Percentiles rank a stretch among this genome's conserved stretches.
phyloP scores from a whole-genome alignment of 2,329 filamentous ascomycete species.

The Beauveria australis region DNA sequence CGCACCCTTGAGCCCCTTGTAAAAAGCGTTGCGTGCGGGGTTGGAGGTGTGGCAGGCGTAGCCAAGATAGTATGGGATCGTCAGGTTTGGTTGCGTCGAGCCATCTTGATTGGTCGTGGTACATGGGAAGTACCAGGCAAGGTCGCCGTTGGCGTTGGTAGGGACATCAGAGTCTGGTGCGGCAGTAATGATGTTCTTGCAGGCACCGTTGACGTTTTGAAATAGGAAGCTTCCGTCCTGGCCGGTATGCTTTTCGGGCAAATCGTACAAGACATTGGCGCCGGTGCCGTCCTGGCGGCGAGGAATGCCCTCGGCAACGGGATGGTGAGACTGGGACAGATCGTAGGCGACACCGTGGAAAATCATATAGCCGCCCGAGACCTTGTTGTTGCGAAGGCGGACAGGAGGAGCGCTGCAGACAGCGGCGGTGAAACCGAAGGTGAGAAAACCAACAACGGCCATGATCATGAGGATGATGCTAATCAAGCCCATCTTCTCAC shows the following conservation, averaged over 20 bases:
- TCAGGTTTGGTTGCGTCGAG: conserved; percentile 66
- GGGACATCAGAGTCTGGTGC: conserved; percentile 69
- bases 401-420: conserved; percentile 70
- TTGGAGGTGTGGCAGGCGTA: conserved; percentile 81
- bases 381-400: conserved; percentile 74
- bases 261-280: conserved; percentile 78
- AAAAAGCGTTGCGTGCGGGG: conserved; percentile 64
- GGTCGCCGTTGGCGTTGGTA: conserved; percentile 59
- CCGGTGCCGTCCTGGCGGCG: conserved; percentile 36
- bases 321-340: conserved; percentile 67
- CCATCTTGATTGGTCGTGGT: conserved; percentile 88
- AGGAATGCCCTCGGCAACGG: conserved; percentile 70
- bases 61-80: conserved; percentile 68
- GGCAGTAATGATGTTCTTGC: conserved; percentile 79
- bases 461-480: conserved; percentile 88
- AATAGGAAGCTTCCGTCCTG: conserved; percentile 95
- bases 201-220: conserved; percentile 95
- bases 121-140: conserved; percentile 98
- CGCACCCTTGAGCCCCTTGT: conserved; percentile 53
- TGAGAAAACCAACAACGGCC: conserved; percentile 84
- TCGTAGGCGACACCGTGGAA: conserved; percentile 91
- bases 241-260: conserved; percentile 75
- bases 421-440: conserved; percentile 86
- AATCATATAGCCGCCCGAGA: conserved; percentile 81
- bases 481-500: conserved; percentile 95